These are phyloP conservation scores for Heliamphora ciliata DNA, from an alignment of 179 eudicot species.

Conservation along the genomic window DNA sequence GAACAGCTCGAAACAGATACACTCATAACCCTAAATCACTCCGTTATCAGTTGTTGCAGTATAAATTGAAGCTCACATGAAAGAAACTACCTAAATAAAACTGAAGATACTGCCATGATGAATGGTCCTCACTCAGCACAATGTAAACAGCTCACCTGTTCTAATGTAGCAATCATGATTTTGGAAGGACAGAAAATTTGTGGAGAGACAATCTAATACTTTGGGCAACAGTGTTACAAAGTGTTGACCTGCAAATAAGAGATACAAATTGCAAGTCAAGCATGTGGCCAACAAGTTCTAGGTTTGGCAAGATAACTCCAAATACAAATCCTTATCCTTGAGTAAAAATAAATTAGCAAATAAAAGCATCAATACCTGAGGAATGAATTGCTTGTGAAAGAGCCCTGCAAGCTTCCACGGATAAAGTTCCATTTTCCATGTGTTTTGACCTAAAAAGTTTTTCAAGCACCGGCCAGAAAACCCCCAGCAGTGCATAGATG, in stretches of 20 bases:
- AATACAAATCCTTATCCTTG: not conserved
- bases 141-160: constrained; percentile 51
- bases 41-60: not conserved
- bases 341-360: not conserved
- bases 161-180: constrained; percentile 88
- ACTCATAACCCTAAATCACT: not conserved
- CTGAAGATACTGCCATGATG: not conserved
- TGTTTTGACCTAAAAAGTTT: constrained; percentile 66
- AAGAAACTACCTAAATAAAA: not conserved
- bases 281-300: constrained; percentile 6
- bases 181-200: constrained; percentile 67
- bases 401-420: constrained; percentile 84
- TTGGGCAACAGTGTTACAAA: constrained; percentile 61
- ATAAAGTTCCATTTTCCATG: constrained; percentile 66
- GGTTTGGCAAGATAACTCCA: constrained; percentile 5
- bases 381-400: constrained; percentile 87
- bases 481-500: constrained; percentile 46
- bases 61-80: not conserved
- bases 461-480: constrained; percentile 93
- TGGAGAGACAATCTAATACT: constrained; percentile 68
- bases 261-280: constrained; percentile 9
- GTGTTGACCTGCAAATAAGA: constrained; percentile 57
- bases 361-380: constrained; percentile 47
- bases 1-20: not conserved
- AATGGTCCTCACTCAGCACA: not conserved